These are phyloP conservation scores for Dendrothele bispora DNA, from an alignment of 768 basidiomycete species.

Conservation along the genomic window DNA sequence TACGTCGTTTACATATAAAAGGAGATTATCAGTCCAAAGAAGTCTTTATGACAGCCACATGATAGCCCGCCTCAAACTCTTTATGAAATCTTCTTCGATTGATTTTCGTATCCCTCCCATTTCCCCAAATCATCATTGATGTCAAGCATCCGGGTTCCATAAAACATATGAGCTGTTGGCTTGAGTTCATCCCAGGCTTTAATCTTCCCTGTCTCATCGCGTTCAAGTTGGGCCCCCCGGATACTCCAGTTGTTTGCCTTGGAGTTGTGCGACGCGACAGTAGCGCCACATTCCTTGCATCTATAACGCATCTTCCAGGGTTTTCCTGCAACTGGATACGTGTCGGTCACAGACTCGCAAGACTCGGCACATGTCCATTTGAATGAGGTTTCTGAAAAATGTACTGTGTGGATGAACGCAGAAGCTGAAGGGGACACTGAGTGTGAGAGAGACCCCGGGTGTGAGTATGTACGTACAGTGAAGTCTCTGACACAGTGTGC, in stretches of 20 bases:
- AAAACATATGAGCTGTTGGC: conserved; percentile 49
- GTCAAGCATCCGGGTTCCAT: conserved; percentile 41
- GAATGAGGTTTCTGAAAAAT: conserved; percentile 52
- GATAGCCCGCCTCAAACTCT: too few species aligned
- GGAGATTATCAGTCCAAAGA: too few species aligned
- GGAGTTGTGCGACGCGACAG: conserved; percentile 53
- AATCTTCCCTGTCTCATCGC: conserved; percentile 50
- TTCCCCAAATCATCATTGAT: conserved; percentile 39
- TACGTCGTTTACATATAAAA: too few species aligned
- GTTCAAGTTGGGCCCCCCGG: conserved; percentile 57
- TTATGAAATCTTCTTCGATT: too few species aligned
- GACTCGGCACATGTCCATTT: conserved; percentile 49
- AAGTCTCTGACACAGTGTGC: conserved; percentile 65
- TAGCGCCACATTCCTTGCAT: conserved; percentile 61
- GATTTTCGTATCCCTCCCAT: conserved; percentile 48
- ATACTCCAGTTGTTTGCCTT: conserved; percentile 51
- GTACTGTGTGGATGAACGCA: conserved; percentile 63
- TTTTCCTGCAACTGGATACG: conserved; percentile 47
- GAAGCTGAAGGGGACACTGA: conserved; percentile 51
- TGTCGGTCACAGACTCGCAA: conserved; percentile 36
- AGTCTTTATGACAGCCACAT: too few species aligned
- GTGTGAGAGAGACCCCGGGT: too few species aligned
- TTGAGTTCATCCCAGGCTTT: conserved; percentile 53
- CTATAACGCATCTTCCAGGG: conserved; percentile 60
- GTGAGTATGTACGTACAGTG: conserved; percentile 6